These are phyloP conservation scores for Pythium volutum DNA, from an alignment of 352 stramenopile genomes.

Conservation along the genomic window DNA sequence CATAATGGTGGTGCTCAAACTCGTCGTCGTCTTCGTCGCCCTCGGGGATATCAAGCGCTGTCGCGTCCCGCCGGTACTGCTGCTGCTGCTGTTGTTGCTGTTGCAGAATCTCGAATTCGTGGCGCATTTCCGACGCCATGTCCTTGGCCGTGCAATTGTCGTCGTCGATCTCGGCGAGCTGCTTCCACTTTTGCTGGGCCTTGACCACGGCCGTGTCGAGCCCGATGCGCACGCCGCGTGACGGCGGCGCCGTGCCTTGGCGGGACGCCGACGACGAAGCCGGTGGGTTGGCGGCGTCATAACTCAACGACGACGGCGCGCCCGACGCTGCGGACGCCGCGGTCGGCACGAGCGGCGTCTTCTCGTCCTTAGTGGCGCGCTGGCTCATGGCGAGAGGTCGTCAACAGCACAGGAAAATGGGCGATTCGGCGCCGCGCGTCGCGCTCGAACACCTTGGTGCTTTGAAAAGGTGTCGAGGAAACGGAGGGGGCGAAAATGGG, in stretches of 20 bases:
- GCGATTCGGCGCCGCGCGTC: neutral
- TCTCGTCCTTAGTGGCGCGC: constrained; percentile 4
- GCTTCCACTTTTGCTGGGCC: constrained; percentile 85
- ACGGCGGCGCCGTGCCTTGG: neutral
- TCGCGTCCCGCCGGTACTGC: constrained; percentile 31
- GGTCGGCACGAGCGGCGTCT: constrained; percentile 24
- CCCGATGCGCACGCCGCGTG: constrained; percentile 41
- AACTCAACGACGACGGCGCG: constrained; percentile 14
- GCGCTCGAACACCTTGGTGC: neutral
- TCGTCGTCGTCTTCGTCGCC: constrained; percentile 10
- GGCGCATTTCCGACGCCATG: constrained; percentile 78
- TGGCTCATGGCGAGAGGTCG: constrained; percentile 15
- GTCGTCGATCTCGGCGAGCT: constrained; percentile 66
- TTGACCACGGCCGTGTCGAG: constrained; percentile 66
- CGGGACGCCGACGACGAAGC: neutral
- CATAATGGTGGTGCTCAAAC: neutral
- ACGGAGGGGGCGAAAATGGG: neutral
- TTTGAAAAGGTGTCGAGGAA: neutral
- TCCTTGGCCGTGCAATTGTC: constrained; percentile 80
- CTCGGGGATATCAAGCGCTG: constrained; percentile 8
- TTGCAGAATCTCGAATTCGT: constrained; percentile 63
- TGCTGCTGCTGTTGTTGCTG: constrained; percentile 48
- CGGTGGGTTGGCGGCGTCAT: neutral
- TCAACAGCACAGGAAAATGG: neutral
- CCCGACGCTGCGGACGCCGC: neutral